Conservation (phyloP, 257 asterid species). For the Linderniella brevidens region DNA sequence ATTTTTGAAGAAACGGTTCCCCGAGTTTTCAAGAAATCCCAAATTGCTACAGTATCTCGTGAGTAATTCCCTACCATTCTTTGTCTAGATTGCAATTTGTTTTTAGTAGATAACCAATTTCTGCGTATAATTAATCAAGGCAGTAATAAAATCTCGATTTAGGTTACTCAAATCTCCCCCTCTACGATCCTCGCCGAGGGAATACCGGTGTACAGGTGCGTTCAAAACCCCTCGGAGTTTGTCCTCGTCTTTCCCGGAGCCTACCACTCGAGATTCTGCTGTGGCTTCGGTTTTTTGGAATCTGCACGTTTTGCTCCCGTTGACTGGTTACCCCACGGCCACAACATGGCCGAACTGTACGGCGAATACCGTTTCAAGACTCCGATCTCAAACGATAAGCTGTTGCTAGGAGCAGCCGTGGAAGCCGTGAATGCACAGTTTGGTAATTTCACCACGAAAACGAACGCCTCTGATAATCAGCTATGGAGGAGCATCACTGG, state of each 20-base stretch:
- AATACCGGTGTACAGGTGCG: conserved; percentile 68
- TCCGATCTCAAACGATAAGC: conserved; percentile 52
- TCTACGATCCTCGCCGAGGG: conserved; percentile 44
- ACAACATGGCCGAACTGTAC: conserved; percentile 36
- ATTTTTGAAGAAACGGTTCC: conserved; percentile 39
- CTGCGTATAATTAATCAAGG: too few species aligned
- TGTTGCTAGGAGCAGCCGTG: conserved; percentile 54
- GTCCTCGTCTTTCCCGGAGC: conserved; percentile 60
- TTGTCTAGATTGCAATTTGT: too few species aligned
- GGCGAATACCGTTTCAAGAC: conserved; percentile 34
- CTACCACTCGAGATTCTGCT: conserved; percentile 46
- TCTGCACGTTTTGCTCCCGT: conserved; percentile 58
- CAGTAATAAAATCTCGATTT: conserved; percentile 12
- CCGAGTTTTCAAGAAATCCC: conserved; percentile 33
- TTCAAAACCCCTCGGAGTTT: conserved; percentile 54
- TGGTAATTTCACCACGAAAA: conserved; percentile 20
- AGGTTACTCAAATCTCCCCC: conserved; percentile 64
- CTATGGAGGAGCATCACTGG: conserved; percentile 30
- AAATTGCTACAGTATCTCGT: conserved; percentile 45
- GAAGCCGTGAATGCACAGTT: conserved; percentile 38
- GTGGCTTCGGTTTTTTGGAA: conserved; percentile 77
- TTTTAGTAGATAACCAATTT: not conserved
- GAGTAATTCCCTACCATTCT: conserved; percentile 17
- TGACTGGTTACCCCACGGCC: conserved; percentile 82
- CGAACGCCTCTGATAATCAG: conserved; percentile 10